phyloP scores from a whole-genome alignment of 768 basidiomycete genomes.

The Kwoniella sp. region DNA sequence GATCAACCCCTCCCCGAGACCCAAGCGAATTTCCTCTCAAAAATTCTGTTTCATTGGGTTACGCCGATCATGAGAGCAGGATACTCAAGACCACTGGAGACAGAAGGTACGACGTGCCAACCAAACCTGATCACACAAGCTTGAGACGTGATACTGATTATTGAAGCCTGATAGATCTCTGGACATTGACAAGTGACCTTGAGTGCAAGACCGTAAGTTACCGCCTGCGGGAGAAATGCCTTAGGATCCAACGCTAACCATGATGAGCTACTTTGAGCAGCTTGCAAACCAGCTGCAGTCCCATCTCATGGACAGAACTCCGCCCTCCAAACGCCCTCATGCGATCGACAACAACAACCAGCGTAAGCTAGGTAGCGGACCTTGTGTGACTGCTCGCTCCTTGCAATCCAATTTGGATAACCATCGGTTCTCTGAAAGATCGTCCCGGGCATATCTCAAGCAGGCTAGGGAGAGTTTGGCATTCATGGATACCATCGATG shows the following conservation, averaged over 20 bases:
- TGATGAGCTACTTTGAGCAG: too few species aligned
- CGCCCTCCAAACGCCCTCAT: background rate
- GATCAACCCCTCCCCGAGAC: slow-evolving; percentile 22
- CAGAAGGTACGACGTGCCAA: slow-evolving; percentile 20
- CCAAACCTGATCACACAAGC: too few species aligned
- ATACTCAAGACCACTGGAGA: slow-evolving; percentile 37
- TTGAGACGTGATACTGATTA: too few species aligned
- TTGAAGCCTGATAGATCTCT: slow-evolving; percentile 33
- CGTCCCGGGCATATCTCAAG: background rate
- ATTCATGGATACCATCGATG: slow-evolving; percentile 14
- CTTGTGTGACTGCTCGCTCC: background rate
- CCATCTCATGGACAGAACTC: background rate
- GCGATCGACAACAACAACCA: background rate
- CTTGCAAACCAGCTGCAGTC: slow-evolving; percentile 23
- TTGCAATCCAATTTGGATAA: background rate
- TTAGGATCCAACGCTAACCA: too few species aligned
- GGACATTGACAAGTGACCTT: slow-evolving; percentile 18
- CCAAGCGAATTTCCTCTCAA: slow-evolving; percentile 33
- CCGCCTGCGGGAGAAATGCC: too few species aligned
- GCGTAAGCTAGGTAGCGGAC: too few species aligned
- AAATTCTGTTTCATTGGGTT: slow-evolving; percentile 40
- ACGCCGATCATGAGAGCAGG: slow-evolving; percentile 41
- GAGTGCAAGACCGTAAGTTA: slow-evolving; percentile 31
- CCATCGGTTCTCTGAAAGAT: background rate
- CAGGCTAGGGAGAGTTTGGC: slow-evolving; percentile 6